Conservation (phyloP, 2,329 filamentous ascomycete species). For the Aspergillus sergii region DNA sequence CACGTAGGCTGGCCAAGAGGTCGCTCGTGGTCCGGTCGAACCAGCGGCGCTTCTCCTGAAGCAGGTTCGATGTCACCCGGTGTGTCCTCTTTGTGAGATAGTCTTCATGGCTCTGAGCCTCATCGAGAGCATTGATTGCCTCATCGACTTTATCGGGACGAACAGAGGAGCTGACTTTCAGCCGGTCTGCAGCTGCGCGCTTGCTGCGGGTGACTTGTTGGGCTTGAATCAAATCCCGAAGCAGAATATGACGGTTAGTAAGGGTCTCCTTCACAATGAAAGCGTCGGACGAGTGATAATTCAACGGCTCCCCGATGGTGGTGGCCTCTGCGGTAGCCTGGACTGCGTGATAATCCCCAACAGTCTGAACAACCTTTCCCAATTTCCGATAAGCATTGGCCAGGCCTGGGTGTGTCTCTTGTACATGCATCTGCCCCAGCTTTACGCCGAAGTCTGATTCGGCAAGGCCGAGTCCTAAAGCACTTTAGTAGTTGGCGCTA, state of each 20-base stretch:
- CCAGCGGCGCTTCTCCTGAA: constrained; percentile 88
- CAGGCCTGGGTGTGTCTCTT: constrained; percentile 87
- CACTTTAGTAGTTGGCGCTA: not conserved
- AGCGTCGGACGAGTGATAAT: constrained; percentile 92
- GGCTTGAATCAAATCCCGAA: constrained; percentile 88
- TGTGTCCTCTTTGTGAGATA: constrained; percentile 84
- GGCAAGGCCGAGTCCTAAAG: constrained; percentile 78
- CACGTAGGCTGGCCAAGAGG: constrained; percentile 78
- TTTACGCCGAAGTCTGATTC: constrained; percentile 95
- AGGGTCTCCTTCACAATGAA: constrained; percentile 98
- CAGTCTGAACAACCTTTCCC: constrained; percentile 88
- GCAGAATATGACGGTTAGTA: constrained; percentile 94
- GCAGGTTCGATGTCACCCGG: constrained; percentile 83
- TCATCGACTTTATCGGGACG: constrained; percentile 96
- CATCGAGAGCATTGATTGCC: constrained; percentile 86
- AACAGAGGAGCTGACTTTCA: constrained; percentile 84
- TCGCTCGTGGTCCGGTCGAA: constrained; percentile 85
- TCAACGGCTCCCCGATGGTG: constrained; percentile 87
- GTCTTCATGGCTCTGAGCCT: constrained; percentile 78
- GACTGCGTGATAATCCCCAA: constrained; percentile 92
- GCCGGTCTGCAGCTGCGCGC: constrained; percentile 80
- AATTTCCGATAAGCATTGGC: constrained; percentile 92
- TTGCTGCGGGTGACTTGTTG: constrained; percentile 83
- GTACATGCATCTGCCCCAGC: constrained; percentile 79
- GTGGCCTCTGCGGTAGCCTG: constrained; percentile 97